phyloP scores from a whole-genome alignment of 2,329 filamentous ascomycete species.

The Sarocladiaceae sp. region DNA sequence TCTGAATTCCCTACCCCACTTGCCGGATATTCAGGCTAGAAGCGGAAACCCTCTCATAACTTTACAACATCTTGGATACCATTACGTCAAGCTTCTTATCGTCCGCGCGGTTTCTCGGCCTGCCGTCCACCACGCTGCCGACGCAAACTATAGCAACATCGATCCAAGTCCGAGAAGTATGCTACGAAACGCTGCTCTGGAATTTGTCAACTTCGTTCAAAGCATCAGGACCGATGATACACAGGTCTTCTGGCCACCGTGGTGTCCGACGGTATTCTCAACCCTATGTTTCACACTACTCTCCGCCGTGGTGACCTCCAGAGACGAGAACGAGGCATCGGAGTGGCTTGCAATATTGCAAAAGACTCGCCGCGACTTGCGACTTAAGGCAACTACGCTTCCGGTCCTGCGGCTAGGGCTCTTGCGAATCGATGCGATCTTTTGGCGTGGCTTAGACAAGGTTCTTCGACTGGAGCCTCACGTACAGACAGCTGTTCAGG shows the following conservation, averaged over 20 bases:
- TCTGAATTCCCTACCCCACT: background rate
- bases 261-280: slow-evolving; percentile 15
- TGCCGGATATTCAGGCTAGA: background rate
- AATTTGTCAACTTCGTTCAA: slow-evolving; percentile 8
- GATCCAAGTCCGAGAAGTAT: background rate
- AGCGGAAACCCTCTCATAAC: background rate
- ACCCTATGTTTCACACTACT: slow-evolving; percentile 16
- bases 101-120: background rate
- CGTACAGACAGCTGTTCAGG: slow-evolving; percentile 9
- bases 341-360: slow-evolving; percentile 15
- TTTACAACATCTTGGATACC: background rate
- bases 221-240: slow-evolving; percentile 13
- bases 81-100: slow-evolving; percentile 1
- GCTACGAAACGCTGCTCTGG: background rate
- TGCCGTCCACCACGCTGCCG: background rate
- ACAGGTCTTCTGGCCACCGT: slow-evolving; percentile 16
- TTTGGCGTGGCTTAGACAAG: slow-evolving; percentile 17
- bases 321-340: slow-evolving; percentile 11
- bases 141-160: background rate
- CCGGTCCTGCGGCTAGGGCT: slow-evolving; percentile 16
- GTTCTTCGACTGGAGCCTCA: slow-evolving; percentile 16
- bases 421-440: slow-evolving; percentile 17
- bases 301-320: slow-evolving; percentile 12
- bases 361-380: slow-evolving; percentile 13
- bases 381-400: slow-evolving; percentile 16